Conservation (phyloP, 352 stramenopile species). For the Halophytophthora polymorphica region DNA sequence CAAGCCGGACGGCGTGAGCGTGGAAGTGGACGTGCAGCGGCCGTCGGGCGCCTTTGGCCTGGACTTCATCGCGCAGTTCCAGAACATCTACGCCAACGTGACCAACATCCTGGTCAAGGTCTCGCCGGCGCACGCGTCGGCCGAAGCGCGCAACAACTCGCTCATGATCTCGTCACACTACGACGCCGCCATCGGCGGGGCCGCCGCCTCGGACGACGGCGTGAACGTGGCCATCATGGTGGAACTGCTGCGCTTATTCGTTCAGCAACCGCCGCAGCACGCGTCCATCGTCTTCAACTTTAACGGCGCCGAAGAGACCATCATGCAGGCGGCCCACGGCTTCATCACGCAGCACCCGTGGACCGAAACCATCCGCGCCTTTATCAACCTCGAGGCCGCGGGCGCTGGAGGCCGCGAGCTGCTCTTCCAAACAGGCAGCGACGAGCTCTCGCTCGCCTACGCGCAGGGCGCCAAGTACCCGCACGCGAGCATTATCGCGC, state of each 20-base stretch:
- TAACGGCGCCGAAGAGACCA: constrained; percentile 78
- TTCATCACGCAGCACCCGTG: constrained; percentile 83
- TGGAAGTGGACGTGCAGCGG: constrained; percentile 64
- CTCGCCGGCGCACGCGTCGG: constrained; percentile 18
- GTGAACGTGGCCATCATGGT: constrained; percentile 85
- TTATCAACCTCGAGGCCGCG: constrained; percentile 77
- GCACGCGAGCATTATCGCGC: constrained; percentile 71
- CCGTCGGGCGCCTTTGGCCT: constrained; percentile 70
- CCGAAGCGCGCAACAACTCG: constrained; percentile 39
- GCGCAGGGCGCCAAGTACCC: constrained; percentile 67
- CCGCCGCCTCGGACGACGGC: constrained; percentile 68
- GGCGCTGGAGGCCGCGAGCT: constrained; percentile 68
- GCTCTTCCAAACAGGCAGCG: constrained; percentile 77
- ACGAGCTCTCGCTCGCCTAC: constrained; percentile 71
- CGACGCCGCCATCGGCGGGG: constrained; percentile 68
- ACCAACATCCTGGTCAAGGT: constrained; percentile 79
- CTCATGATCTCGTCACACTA: constrained; percentile 81
- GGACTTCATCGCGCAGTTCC: constrained; percentile 76
- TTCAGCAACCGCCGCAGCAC: constrained; percentile 38
- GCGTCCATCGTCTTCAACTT: constrained; percentile 77
- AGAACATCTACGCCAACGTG: constrained; percentile 85
- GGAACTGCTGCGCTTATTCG: constrained; percentile 51
- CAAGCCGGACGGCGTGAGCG: constrained; percentile 29
- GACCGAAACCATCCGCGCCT: constrained; percentile 62
- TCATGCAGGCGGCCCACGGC: constrained; percentile 72